These are phyloP conservation scores for Helenozyma rhizophorensis DNA, from an alignment of 805 yeast genomes.

Conservation along the genomic window DNA sequence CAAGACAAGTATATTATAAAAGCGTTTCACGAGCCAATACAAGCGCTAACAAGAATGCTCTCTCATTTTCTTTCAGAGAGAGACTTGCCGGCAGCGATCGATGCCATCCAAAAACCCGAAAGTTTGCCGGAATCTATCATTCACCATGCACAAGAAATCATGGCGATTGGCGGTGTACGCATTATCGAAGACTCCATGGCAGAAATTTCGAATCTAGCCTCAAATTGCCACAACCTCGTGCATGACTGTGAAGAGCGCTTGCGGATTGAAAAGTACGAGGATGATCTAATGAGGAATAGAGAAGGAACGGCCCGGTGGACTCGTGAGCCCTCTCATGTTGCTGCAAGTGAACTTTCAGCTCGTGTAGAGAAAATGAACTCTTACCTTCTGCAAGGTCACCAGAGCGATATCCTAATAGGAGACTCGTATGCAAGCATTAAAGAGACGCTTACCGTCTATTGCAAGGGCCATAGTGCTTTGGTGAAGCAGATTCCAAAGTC, in stretches of 20 bases:
- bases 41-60: constrained; percentile 42
- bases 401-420: constrained; percentile 55
- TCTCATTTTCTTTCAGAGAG: constrained; percentile 41
- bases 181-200: constrained; percentile 37
- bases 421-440: constrained; percentile 47
- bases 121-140: constrained; percentile 54
- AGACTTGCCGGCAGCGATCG: constrained; percentile 60
- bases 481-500: constrained; percentile 37
- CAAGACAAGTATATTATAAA: constrained; percentile 51
- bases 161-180: constrained; percentile 48
- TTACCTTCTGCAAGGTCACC: constrained; percentile 53
- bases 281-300: constrained; percentile 44
- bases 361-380: constrained; percentile 42
- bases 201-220: constrained; percentile 43
- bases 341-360: constrained; percentile 35
- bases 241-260: constrained; percentile 45
- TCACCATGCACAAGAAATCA: constrained; percentile 52
- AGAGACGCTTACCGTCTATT: constrained; percentile 40
- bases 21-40: constrained; percentile 42
- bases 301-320: constrained; percentile 57
- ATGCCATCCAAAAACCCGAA: constrained; percentile 54
- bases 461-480: constrained; percentile 35
- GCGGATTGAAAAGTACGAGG: constrained; percentile 50
- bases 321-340: constrained; percentile 42
- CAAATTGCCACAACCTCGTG: constrained; percentile 38